These are phyloP conservation scores for Botryobasidium botryosum DNA, from an alignment of 768 basidiomycete genomes.

Conservation along the genomic window DNA sequence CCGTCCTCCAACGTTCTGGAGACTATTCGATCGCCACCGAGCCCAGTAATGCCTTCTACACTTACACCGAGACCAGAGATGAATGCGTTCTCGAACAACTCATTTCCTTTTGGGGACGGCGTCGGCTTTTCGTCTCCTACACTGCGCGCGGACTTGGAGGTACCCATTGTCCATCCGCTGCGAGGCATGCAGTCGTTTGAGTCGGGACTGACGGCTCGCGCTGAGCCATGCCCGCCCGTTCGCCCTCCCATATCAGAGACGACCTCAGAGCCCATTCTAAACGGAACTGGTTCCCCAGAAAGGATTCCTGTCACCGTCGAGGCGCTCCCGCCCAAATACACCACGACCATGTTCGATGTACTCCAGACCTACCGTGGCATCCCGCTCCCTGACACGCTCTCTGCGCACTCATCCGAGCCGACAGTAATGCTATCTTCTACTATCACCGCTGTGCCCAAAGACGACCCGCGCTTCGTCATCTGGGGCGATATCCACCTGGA, in stretches of 20 bases:
- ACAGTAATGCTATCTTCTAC: slow-evolving; percentile 41
- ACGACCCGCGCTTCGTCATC: slow-evolving; percentile 82
- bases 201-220: slow-evolving; percentile 55
- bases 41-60: no score
- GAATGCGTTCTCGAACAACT: no score
- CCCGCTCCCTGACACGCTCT: slow-evolving; percentile 50
- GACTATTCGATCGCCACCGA: no score
- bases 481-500: slow-evolving; percentile 47
- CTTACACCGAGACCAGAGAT: no score
- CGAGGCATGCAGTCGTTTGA: slow-evolving; percentile 83
- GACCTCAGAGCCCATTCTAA: not conserved
- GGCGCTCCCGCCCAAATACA: slow-evolving; percentile 28
- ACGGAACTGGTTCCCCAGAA: no score
- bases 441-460: slow-evolving; percentile 38
- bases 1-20: no score
- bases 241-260: not conserved
- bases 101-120: slow-evolving; percentile 6
- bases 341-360: slow-evolving; percentile 64
- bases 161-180: slow-evolving; percentile 21
- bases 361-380: slow-evolving; percentile 65
- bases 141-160: slow-evolving; percentile 6
- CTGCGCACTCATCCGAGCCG: slow-evolving; percentile 38
- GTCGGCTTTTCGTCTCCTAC: slow-evolving; percentile 5
- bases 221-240: not conserved
- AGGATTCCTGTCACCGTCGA: slow-evolving; percentile 4